Evolutionary conservation across 306 rosid genomes (phyloP).

Genomic region (Quercus robur): DNA sequence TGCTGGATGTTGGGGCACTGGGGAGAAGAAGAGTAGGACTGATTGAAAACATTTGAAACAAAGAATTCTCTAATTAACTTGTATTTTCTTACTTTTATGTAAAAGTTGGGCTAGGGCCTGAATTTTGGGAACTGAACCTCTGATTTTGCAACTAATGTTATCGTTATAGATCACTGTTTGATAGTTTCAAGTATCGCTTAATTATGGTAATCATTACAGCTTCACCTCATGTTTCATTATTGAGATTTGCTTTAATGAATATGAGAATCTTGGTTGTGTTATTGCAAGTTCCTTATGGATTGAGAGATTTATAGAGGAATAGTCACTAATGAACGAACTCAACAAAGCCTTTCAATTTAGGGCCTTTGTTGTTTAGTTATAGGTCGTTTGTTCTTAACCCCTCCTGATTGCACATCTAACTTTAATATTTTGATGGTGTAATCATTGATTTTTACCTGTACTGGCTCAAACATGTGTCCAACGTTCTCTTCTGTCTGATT

Average conservation of each 20-base stretch:
- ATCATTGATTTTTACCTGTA: not conserved
- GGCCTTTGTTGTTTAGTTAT: not conserved
- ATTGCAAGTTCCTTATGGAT: not conserved
- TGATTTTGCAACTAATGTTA: too few species aligned
- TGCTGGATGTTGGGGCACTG: too few species aligned
- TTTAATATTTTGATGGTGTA: not conserved
- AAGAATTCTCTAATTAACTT: too few species aligned
- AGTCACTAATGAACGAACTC: not conserved
- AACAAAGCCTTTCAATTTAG: not conserved
- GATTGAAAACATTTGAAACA: too few species aligned
- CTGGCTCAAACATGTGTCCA: not conserved
- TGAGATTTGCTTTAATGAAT: not conserved
- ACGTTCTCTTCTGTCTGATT: not conserved
- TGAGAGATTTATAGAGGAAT: not conserved
- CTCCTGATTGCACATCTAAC: not conserved
- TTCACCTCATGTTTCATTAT: not conserved
- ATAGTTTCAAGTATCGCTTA: too few species aligned
- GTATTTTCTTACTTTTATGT: too few species aligned
- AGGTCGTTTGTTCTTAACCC: not conserved
- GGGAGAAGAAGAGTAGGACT: too few species aligned
- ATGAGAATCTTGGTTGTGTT: not conserved
- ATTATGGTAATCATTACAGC: too few species aligned
- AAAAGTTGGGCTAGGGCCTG: too few species aligned
- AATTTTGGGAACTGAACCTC: too few species aligned
- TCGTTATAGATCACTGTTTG: too few species aligned